These are phyloP conservation scores for Nicotiana knightiana DNA, from an alignment of 257 asterid species.

Conservation along the genomic window DNA sequence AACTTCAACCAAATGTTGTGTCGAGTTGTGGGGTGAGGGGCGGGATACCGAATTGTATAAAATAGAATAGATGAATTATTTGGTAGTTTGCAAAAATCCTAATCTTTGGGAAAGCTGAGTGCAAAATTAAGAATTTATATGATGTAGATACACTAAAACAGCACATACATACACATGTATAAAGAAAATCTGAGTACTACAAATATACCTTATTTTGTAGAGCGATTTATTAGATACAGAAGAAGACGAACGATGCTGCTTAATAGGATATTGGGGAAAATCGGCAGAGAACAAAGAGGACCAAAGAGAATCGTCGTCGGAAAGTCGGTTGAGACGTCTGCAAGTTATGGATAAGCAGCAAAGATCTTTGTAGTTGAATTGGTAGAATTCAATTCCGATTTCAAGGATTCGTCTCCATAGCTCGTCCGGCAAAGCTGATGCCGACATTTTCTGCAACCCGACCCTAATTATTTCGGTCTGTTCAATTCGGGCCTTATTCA, in stretches of 20 bases:
- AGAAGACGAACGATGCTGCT: slow-evolving; percentile 7
- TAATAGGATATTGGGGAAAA: slow-evolving; percentile 21
- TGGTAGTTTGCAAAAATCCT: too few species aligned
- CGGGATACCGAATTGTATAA: too few species aligned
- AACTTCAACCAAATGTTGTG: neutral
- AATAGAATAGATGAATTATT: too few species aligned
- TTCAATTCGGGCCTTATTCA: neutral
- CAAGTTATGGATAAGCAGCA: slow-evolving; percentile 63
- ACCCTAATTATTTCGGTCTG: neutral
- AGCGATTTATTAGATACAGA: slow-evolving; percentile 32
- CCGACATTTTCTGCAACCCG: neutral
- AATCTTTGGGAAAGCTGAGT: too few species aligned
- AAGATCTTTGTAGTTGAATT: slow-evolving; percentile 40
- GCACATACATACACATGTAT: neutral
- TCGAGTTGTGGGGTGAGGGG: neutral
- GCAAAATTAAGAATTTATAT: neutral
- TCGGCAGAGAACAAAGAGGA: slow-evolving; percentile 48
- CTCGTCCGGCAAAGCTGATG: slow-evolving; percentile 69
- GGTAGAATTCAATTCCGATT: slow-evolving; percentile 42
- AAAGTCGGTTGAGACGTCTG: slow-evolving; percentile 48
- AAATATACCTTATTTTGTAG: slow-evolving; percentile 54
- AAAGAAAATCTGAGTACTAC: neutral
- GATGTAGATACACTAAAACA: neutral
- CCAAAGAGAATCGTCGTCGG: slow-evolving; percentile 63
- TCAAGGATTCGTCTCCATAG: slow-evolving; percentile 66